phyloP scores from a whole-genome alignment of 108 stramenopile species.

The Discostella stelligeroides region DNA sequence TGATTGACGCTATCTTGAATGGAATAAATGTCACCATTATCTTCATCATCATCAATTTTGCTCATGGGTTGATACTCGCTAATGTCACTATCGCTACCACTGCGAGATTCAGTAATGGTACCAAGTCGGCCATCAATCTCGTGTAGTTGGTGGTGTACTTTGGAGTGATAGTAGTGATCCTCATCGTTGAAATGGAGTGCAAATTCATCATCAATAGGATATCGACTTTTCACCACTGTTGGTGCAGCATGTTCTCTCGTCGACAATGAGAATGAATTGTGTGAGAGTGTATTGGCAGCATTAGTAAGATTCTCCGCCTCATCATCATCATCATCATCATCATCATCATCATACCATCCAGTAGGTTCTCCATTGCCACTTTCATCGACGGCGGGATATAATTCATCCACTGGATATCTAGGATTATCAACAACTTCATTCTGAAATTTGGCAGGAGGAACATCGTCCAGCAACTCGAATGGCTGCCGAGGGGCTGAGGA shows the following conservation, averaged over 20 bases:
- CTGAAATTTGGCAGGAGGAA: constrained; percentile 10
- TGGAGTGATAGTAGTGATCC: background rate
- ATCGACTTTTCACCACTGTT: constrained; percentile 2
- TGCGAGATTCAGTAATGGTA: constrained; percentile 18
- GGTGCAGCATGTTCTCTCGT: background rate
- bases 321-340: background rate
- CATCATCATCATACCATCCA: constrained; percentile 17
- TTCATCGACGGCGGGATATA: constrained; percentile 31
- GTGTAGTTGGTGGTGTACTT: background rate
- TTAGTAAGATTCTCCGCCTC: background rate
- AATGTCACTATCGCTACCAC: constrained; percentile 24
- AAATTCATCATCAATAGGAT: constrained; percentile 15
- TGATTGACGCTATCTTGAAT: background rate
- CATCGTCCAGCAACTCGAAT: constrained; percentile 32
- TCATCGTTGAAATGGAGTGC: constrained; percentile 1
- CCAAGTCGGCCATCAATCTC: background rate
- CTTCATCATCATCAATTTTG: constrained; percentile 4
- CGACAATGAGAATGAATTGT: background rate
- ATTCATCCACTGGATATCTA: constrained; percentile 44
- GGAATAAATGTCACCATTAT: background rate
- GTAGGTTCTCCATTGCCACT: background rate
- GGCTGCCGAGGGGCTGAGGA: constrained; percentile 18
- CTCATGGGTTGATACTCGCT: constrained; percentile 32
- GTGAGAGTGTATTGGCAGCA: background rate
- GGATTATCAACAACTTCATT: background rate